Conservation (phyloP, 2,329 filamentous ascomycete species). For the Ambrosiella cleistominuta region DNA sequence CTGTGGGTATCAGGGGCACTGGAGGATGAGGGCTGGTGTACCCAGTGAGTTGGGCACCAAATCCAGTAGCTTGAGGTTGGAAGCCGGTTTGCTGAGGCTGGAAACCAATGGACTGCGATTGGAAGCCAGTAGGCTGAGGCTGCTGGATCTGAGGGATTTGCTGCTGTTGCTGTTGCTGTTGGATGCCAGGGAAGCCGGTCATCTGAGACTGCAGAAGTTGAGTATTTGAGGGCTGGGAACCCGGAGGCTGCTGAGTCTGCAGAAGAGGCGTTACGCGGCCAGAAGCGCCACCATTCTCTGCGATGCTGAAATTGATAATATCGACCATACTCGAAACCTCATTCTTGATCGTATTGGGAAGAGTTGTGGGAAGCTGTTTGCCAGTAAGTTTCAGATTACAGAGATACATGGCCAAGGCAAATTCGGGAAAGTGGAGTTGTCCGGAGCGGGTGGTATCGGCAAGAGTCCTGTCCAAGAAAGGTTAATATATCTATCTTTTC, state of each 20-base stretch:
- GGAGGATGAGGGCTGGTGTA: slow-evolving; percentile 76
- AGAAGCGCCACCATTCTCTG: slow-evolving; percentile 44
- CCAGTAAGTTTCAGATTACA: slow-evolving; percentile 87
- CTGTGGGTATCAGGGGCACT: slow-evolving; percentile 66
- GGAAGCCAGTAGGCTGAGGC: slow-evolving; percentile 19
- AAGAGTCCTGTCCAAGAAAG: slow-evolving; percentile 46
- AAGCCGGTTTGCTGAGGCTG: slow-evolving; percentile 35
- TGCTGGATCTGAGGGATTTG: slow-evolving; percentile 18
- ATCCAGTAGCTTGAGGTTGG: slow-evolving; percentile 49
- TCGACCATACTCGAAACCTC: slow-evolving; percentile 99
- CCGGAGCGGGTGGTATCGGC: slow-evolving; percentile 93
- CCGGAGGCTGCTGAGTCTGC: slow-evolving; percentile 31
- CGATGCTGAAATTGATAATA: slow-evolving; percentile 89
- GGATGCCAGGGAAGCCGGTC: slow-evolving; percentile 42
- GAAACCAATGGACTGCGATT: slow-evolving; percentile 30
- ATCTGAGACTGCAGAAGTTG: slow-evolving; percentile 48
- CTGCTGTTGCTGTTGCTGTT: slow-evolving; percentile 22
- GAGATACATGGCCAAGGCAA: slow-evolving; percentile 93
- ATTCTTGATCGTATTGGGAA: slow-evolving; percentile 81
- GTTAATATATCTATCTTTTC: neutral
- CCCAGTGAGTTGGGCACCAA: slow-evolving; percentile 54
- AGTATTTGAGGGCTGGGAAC: slow-evolving; percentile 54
- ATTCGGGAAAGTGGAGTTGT: slow-evolving; percentile 92
- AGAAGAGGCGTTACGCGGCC: slow-evolving; percentile 31
- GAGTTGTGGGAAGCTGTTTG: slow-evolving; percentile 53